Evolutionary conservation across 179 eudicot species (phyloP).

Genomic region (Corrigiola litoralis): DNA sequence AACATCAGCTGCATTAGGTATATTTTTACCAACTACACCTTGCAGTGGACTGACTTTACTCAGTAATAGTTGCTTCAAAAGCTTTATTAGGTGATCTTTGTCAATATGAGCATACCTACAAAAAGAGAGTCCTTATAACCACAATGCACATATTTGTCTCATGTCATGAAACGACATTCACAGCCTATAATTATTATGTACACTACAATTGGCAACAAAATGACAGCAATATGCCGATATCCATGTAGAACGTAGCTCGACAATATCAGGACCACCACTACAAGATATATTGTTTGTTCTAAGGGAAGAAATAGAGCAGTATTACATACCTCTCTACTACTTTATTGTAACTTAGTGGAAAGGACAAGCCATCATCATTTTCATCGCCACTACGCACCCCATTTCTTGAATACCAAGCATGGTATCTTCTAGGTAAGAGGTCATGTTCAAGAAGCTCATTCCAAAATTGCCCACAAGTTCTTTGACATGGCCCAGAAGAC

Average conservation of each 20-base stretch:
- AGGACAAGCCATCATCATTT: slow-evolving; percentile 80
- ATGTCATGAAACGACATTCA: background rate
- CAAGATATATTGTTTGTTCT: background rate
- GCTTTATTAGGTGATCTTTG: slow-evolving; percentile 84
- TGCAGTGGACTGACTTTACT: slow-evolving; percentile 40
- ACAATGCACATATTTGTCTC: background rate
- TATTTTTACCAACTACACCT: slow-evolving; percentile 39
- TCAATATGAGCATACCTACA: slow-evolving; percentile 71
- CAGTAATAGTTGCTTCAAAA: slow-evolving; percentile 67
- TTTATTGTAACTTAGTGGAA: slow-evolving; percentile 78
- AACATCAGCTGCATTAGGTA: slow-evolving; percentile 70
- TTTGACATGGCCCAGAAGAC: slow-evolving; percentile 88
- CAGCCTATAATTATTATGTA: background rate
- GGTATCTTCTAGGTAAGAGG: slow-evolving; percentile 90
- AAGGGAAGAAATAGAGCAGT: slow-evolving; percentile 11
- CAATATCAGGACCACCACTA: background rate
- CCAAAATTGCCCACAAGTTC: slow-evolving; percentile 96
- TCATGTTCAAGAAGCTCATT: slow-evolving; percentile 96
- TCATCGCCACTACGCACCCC: slow-evolving; percentile 74
- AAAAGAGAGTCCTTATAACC: slow-evolving; percentile 8
- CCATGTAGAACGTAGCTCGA: background rate
- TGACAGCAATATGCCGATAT: background rate
- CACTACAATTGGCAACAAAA: background rate
- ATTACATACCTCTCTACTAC: slow-evolving; percentile 70
- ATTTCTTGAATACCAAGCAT: slow-evolving; percentile 90